Conservation (phyloP, 257 asterid species). For the Solanum sitiens region DNA sequence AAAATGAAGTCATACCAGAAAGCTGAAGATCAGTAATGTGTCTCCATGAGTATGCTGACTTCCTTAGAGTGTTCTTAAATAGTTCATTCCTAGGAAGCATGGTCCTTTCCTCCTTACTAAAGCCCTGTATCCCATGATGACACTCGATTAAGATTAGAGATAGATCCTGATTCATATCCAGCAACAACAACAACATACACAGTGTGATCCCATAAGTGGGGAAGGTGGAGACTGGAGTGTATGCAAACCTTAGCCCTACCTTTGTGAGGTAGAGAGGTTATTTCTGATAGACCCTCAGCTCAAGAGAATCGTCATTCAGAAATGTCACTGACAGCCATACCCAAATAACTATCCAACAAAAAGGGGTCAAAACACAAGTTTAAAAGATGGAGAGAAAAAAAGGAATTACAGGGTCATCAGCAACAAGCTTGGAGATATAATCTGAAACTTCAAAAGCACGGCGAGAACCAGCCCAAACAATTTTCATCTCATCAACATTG, state of each 20-base stretch:
- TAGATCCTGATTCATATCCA: neutral
- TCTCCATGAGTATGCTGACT: constrained; percentile 80
- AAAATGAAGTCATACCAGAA: constrained; percentile 31
- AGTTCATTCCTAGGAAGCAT: constrained; percentile 77
- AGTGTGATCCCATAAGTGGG: neutral
- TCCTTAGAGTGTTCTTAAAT: constrained; percentile 83
- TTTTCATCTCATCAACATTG: constrained; percentile 79
- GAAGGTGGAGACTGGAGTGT: neutral
- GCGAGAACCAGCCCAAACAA: constrained; percentile 93
- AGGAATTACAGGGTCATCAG: constrained; percentile 66
- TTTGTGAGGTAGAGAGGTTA: neutral
- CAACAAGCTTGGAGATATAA: constrained; percentile 93
- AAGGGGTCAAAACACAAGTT: neutral
- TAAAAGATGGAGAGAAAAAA: neutral
- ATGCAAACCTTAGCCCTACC: neutral
- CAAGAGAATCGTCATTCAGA: neutral
- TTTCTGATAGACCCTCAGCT: neutral
- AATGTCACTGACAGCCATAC: neutral
- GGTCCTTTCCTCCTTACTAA: constrained; percentile 65
- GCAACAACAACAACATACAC: neutral
- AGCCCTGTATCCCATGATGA: constrained; percentile 35
- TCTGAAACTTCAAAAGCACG: constrained; percentile 54
- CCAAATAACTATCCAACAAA: neutral
- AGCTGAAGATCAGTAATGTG: constrained; percentile 59
- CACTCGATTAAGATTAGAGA: neutral